Conservation (phyloP, 805 yeast genomes). For the Nakazawaea wickerhamii region DNA sequence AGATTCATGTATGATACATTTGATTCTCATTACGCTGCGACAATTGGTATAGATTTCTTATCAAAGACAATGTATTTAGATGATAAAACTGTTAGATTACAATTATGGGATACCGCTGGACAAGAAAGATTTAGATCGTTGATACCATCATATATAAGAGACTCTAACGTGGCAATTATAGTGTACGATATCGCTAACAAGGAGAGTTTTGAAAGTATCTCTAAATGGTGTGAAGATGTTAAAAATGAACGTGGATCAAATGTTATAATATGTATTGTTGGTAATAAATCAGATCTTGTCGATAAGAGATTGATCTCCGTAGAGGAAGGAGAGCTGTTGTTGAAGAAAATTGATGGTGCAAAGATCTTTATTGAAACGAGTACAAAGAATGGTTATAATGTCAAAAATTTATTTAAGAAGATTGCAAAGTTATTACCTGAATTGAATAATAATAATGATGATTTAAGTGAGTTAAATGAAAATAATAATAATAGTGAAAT, state of each 20-base stretch:
- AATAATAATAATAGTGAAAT: constrained; percentile 9
- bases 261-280: constrained; percentile 85
- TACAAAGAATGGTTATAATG: constrained; percentile 92
- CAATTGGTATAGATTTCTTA: constrained; percentile 93
- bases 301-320: constrained; percentile 76
- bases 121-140: constrained; percentile 93
- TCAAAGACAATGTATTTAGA: constrained; percentile 92
- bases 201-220: constrained; percentile 77
- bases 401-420: constrained; percentile 80
- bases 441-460: constrained; percentile 32
- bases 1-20: constrained; percentile 97
- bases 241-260: constrained; percentile 86
- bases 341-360: constrained; percentile 60
- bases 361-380: constrained; percentile 86
- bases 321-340: constrained; percentile 80
- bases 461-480: constrained; percentile 1
- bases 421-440: constrained; percentile 92
- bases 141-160: constrained; percentile 93
- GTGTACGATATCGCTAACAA: constrained; percentile 90
- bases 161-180: constrained; percentile 94
- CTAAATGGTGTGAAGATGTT: constrained; percentile 93
- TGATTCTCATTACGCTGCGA: constrained; percentile 94
- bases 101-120: constrained; percentile 97
- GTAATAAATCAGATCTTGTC: constrained; percentile 80
- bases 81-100: constrained; percentile 91